Conservation (phyloP, 164 flowering plant species). For the Umbellularia californica region DNA sequence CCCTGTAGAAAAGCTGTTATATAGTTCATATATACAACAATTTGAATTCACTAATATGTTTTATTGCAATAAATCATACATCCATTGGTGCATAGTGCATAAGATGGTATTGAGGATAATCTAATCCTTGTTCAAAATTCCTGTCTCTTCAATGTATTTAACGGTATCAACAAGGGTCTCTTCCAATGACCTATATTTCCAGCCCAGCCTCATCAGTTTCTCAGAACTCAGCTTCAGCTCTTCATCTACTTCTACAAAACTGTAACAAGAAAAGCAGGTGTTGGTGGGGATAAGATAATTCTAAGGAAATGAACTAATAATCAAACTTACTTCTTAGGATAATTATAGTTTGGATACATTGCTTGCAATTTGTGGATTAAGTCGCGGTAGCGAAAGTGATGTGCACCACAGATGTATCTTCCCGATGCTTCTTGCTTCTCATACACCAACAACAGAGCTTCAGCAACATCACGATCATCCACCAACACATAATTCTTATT, state of each 20-base stretch:
- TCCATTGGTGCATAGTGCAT: too few species aligned
- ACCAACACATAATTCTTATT: slow-evolving; percentile 22
- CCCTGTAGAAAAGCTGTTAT: too few species aligned
- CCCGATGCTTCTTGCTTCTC: slow-evolving; percentile 48
- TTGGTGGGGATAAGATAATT: not conserved
- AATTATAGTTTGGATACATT: slow-evolving; percentile 13
- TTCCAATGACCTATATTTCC: slow-evolving; percentile 43
- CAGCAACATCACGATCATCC: slow-evolving; percentile 51
- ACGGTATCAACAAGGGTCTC: slow-evolving; percentile 43
- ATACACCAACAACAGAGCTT: slow-evolving; percentile 34
- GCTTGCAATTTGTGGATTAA: slow-evolving; percentile 14
- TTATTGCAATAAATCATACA: too few species aligned
- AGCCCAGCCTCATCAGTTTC: slow-evolving; percentile 40
- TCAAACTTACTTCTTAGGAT: slow-evolving; percentile 9
- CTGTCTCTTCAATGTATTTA: slow-evolving; percentile 24
- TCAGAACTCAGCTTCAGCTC: slow-evolving; percentile 15
- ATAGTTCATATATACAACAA: too few species aligned
- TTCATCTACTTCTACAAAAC: slow-evolving; percentile 1
- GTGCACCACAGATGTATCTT: slow-evolving; percentile 19
- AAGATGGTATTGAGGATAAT: not conserved
- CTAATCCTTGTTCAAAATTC: slow-evolving; percentile 21
- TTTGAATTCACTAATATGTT: too few species aligned
- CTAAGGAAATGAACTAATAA: not conserved
- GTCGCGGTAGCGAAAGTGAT: not conserved
- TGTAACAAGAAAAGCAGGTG: not conserved